Conservation (phyloP, 2,329 filamentous ascomycete species). For the Ophiostoma pallidulum region DNA sequence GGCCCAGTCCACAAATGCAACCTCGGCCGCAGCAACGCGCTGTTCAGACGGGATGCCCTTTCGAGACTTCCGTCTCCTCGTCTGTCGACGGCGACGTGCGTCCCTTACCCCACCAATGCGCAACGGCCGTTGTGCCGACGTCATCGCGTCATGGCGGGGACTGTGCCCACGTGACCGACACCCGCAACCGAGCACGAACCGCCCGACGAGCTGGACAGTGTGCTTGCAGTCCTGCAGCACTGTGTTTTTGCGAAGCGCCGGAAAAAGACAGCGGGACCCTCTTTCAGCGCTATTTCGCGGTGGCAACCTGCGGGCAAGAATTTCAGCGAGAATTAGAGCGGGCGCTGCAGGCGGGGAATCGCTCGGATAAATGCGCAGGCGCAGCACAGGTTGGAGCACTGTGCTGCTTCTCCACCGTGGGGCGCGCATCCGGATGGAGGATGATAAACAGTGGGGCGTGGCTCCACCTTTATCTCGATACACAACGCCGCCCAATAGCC, state of each 20-base stretch:
- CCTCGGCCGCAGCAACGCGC: too few species aligned
- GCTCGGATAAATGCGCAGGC: conserved; percentile 7
- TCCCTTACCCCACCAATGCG: too few species aligned
- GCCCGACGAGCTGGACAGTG: not conserved
- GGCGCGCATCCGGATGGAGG: too few species aligned
- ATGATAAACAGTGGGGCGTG: too few species aligned
- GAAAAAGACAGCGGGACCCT: not conserved
- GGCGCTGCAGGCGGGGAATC: not conserved
- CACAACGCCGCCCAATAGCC: not conserved
- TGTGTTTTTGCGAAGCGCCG: not conserved
- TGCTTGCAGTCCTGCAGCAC: not conserved
- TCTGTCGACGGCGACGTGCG: too few species aligned
- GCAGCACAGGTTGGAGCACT: conserved; percentile 2
- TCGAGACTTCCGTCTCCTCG: too few species aligned
- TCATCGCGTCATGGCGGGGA: not conserved
- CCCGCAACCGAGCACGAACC: too few species aligned
- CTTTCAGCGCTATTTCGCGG: not conserved
- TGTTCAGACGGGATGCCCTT: too few species aligned
- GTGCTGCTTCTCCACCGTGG: not conserved
- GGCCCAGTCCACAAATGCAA: too few species aligned
- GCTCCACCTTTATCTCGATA: not conserved
- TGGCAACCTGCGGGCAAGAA: not conserved
- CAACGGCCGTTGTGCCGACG: too few species aligned
- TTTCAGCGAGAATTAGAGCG: conserved; percentile 18
- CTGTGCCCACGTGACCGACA: too few species aligned